phyloP scores from a whole-genome alignment of 495 filamentous ascomycete species.

The Entonaema liquescens region DNA sequence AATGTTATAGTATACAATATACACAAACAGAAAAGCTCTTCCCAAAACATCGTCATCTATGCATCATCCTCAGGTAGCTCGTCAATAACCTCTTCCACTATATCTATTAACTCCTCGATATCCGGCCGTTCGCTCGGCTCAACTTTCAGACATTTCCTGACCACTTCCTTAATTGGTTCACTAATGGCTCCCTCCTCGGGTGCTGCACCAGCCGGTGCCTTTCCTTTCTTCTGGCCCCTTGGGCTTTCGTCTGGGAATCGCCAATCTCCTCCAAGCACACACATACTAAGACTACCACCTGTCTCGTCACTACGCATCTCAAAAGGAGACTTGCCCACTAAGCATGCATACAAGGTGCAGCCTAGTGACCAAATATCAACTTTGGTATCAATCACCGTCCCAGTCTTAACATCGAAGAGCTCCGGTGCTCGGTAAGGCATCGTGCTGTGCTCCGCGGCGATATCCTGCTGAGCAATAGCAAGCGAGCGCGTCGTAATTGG shows the following conservation, averaged over 20 bases:
- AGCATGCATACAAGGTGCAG: conserved; percentile 93
- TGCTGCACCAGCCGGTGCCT: conserved; percentile 52
- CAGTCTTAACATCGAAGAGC: conserved; percentile 97
- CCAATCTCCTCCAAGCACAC: conserved; percentile 92
- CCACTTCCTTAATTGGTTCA: conserved; percentile 81
- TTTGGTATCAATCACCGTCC: conserved; percentile 90
- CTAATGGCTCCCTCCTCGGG: conserved; percentile 63
- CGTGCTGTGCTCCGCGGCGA: conserved; percentile 92
- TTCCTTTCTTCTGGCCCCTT: conserved; percentile 64
- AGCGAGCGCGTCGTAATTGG: conserved; percentile 93
- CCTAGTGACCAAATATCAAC: conserved; percentile 98
- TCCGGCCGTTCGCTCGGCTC: conserved; percentile 91
- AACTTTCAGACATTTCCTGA: conserved; percentile 88
- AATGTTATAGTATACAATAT: conserved; percentile 32
- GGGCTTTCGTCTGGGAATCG: conserved; percentile 85
- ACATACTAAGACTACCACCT: conserved; percentile 89
- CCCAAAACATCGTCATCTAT: conserved; percentile 8
- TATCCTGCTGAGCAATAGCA: conserved; percentile 90
- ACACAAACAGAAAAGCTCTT: conserved; percentile 15
- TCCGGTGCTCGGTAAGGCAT: conserved; percentile 99
- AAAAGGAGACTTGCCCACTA: conserved; percentile 96
- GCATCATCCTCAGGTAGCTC: conserved; percentile 75
- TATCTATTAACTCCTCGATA: conserved; percentile 84
- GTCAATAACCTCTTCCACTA: conserved; percentile 79
- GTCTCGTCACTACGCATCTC: conserved; percentile 96